Percentiles rank a stretch among this genome's conserved stretches.
Evolutionary conservation across 2,329 filamentous ascomycete species (phyloP).

Genomic region (Alternaria sp.): DNA sequence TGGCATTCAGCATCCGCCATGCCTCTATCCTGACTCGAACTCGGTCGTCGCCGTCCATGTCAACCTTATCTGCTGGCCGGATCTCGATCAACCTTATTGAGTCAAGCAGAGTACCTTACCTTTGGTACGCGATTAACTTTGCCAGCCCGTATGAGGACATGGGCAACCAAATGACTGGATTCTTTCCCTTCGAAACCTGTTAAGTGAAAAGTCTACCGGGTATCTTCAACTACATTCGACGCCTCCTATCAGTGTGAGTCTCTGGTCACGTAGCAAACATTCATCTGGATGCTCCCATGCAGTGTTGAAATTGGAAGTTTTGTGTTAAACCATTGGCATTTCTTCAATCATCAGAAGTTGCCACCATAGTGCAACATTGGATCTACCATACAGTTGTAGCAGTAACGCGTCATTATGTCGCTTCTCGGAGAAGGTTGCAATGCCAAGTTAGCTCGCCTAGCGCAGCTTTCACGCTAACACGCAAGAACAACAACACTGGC

Average conservation of each 20-base stretch:
- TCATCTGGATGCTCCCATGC: not conserved
- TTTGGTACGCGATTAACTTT: constrained; percentile 2
- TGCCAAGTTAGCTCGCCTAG: not conserved
- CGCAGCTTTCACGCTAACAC: not conserved
- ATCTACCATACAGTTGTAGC: not conserved
- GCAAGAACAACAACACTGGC: not conserved
- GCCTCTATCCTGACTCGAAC: not conserved
- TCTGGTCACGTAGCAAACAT: not conserved
- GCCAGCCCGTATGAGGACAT: not conserved
- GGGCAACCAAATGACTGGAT: constrained; percentile 1
- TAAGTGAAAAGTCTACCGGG: not conserved
- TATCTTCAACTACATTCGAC: not conserved
- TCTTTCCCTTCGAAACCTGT: not conserved
- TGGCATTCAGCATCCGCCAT: not conserved
- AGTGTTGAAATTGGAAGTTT: not conserved
- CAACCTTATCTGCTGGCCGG: not conserved
- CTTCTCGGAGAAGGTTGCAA: not conserved
- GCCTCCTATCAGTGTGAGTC: not conserved
- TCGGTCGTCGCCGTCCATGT: not conserved
- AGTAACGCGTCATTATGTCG: not conserved
- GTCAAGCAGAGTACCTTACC: not conserved
- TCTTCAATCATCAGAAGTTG: not conserved
- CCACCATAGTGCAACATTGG: not conserved
- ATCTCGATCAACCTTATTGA: constrained; percentile 6
- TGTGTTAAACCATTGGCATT: not conserved